These are phyloP conservation scores for Phytomonas sp. DNA, from an alignment of 208 protist genomes.

Conservation along the genomic window DNA sequence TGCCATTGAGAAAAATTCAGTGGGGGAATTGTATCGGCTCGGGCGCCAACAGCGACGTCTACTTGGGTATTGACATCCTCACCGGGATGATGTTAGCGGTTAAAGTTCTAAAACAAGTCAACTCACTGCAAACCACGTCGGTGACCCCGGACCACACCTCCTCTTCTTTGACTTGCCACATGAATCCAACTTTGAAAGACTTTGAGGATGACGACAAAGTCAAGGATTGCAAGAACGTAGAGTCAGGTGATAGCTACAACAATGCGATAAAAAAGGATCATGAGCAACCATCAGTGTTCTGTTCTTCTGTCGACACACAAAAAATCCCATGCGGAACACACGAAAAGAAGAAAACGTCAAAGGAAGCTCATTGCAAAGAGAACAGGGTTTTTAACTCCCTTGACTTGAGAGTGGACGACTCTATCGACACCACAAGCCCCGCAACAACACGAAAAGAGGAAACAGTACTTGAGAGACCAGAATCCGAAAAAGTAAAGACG, in stretches of 20 bases:
- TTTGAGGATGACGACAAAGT: neutral
- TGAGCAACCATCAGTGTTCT: neutral
- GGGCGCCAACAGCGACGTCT: constrained; percentile 55
- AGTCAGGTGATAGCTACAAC: neutral
- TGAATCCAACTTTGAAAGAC: neutral
- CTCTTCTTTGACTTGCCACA: neutral
- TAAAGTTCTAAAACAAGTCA: constrained; percentile 54
- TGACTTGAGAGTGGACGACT: neutral
- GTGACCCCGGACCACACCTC: neutral
- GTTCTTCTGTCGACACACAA: neutral
- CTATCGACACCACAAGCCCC: neutral
- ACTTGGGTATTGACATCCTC: constrained; percentile 56
- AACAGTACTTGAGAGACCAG: neutral
- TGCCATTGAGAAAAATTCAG: constrained; percentile 41
- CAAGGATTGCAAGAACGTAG: neutral
- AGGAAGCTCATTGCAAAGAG: neutral
- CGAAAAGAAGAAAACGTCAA: neutral
- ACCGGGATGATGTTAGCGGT: constrained; percentile 50
- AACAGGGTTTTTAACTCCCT: neutral
- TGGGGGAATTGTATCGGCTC: constrained; percentile 51
- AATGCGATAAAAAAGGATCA: neutral
- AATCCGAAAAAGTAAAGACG: neutral
- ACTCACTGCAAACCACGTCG: neutral
- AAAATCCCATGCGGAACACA: neutral
- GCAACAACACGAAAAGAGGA: neutral